Evolutionary conservation across 768 basidiomycete species (phyloP), one percentile per base, ranked within the genome.

Genomic region (Fibroporia radiculosa): DNA sequence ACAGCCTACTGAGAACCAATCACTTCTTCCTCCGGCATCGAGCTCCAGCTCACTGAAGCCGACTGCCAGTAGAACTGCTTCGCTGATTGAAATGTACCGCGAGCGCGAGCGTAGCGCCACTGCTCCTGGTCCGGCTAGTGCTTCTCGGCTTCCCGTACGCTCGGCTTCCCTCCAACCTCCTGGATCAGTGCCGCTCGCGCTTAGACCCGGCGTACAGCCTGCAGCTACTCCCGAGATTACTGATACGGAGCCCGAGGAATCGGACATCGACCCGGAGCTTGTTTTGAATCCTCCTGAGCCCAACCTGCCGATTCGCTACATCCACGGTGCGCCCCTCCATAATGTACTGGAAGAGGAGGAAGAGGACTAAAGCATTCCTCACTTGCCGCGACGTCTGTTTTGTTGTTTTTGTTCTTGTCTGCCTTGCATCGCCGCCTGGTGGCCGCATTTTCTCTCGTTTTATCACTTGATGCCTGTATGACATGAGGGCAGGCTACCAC

Each of bases 1-100:
- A n/a, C n/a, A n/a, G 20, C 16, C 20, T 8, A 6, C 34, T 10
- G 16, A 18, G 34, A 18, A 18, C 34, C 14, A 35, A 8, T 35
- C 16, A 10, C 34, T 19, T 18, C 14, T 31, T 10, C 29, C 29
- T 10, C 29, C 29, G n/a, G 8, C 34, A 12, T 10, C 34, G 7
- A 18, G 8, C 34, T 8, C 34, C 20, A 35, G 8, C 6, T 28
- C 42, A 8, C 53, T 55, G 25, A 62, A 56, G 31, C 40, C 60
- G 37, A 41, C 54, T 14, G 47, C 66, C 12, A 80, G 78, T 66
- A 84, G 80, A 65, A 87, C 86, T 1, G 80, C 84, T 3, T 75
- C 80, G 1, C 69, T 91, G 40, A 91, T 90, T 53, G 85, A 89
- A 61, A 84, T 91, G 84, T 91, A 88, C 54, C 77, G 85, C 40